Evolutionary conservation across 2,329 filamentous ascomycete species (phyloP).

Genomic region (Zasmidium citrigriseum): DNA sequence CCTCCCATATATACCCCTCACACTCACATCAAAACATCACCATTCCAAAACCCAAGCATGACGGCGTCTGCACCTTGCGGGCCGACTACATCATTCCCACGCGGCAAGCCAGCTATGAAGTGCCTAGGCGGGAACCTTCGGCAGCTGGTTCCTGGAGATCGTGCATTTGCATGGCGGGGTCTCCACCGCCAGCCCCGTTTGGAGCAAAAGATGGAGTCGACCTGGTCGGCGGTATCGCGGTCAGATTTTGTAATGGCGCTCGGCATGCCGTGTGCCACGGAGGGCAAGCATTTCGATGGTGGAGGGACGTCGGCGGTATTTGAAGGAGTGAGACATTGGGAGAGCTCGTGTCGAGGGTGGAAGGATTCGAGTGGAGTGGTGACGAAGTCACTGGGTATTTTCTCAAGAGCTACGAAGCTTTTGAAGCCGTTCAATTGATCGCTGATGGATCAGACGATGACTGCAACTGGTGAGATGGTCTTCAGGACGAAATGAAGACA

Average conservation of each 20-base stretch:
- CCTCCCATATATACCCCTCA: slow-evolving; percentile 6
- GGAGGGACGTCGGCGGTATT: neutral
- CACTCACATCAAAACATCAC: neutral
- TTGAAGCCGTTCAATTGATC: no score
- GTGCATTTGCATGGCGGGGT: slow-evolving; percentile 2
- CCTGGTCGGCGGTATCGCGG: neutral
- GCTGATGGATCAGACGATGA: no score
- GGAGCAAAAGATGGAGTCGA: neutral
- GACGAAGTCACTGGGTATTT: no score
- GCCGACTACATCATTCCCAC: neutral
- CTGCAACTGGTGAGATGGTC: no score
- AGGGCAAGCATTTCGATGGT: neutral
- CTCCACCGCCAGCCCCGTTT: neutral
- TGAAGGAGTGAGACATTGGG: neutral
- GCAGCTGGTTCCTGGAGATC: slow-evolving; percentile 1
- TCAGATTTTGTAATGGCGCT: neutral
- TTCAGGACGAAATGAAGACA: no score
- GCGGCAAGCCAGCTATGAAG: neutral
- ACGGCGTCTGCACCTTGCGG: neutral
- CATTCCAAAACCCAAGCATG: neutral
- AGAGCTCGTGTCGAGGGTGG: neutral
- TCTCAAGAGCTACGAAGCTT: no score
- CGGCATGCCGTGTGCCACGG: neutral
- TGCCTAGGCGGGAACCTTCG: neutral
- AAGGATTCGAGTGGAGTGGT: neutral